Base-by-base conservation (phyloP, 2,329 filamentous ascomycete species). In the Byssothecium circinans region DNA sequence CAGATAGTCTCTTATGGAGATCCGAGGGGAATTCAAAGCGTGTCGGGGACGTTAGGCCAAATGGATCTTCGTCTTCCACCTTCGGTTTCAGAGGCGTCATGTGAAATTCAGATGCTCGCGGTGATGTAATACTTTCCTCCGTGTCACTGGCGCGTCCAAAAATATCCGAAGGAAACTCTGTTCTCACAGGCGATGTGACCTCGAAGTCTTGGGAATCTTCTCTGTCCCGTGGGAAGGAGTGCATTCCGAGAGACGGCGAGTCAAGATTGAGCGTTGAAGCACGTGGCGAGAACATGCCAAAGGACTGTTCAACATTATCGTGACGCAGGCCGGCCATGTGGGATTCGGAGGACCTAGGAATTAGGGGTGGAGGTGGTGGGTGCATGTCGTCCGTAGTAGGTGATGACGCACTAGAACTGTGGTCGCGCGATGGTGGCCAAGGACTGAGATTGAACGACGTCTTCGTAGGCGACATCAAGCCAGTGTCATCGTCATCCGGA, bases 41-140 rank as follows among this genome's bases (percentile, higher is more conserved):
- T 8, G 68, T 74, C 14, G 71, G 71, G 33, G 70, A 73, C 22
- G 70, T 65, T 12, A 73, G 29, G 4, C 68, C 69, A 36, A 68
- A 72, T 2, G 67, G 64, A 58, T 70, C 68, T 11, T 67, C 66
- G 32, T 69, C 66, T 34, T 54, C 59, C n/a, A 55, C 38, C 29
- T 53, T 60, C 10, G 64, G 66, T 39, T 63, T 67, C 30, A 71
- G 47, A 5, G 68, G 66, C 23, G 67, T 67, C 68, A 71, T 71
- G 48, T 71, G 67, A 36, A 71, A 71, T 45, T 71, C 68, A 17
- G 58, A 52, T 19, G 63, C 62, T 41, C 67, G 57, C 8, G 68
- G 68, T 12, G 67, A 70, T 39, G 52, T 56, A 25, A 74, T 29
- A 2, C 73, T 72, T 33, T 72, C 71, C 5, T 64, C 60, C 5